Percentiles rank a stretch among this genome's conserved stretches.
These are phyloP conservation scores for Claviceps fusiformis DNA, from an alignment of 2,329 filamentous ascomycete species.

Conservation along the genomic window DNA sequence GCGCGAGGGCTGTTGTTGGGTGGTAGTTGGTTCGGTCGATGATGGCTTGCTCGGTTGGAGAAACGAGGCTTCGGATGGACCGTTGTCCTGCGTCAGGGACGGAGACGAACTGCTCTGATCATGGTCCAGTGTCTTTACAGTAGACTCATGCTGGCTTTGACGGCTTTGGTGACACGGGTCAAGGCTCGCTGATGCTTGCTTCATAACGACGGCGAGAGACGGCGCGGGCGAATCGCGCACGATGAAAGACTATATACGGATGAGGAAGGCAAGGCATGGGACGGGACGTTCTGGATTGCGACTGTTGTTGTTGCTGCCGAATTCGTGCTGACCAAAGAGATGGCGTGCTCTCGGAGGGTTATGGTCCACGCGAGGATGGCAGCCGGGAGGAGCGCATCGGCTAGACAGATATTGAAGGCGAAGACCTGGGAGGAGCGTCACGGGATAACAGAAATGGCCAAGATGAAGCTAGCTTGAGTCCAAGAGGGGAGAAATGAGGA, in stretches of 20 bases:
- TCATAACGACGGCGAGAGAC: constrained; percentile 1
- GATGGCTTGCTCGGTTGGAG: not conserved
- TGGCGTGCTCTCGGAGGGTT: constrained; percentile 3
- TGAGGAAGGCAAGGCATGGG: constrained; percentile 1
- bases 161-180: not conserved
- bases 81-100: not conserved
- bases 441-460: not conserved
- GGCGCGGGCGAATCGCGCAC: not conserved
- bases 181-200: constrained; percentile 1
- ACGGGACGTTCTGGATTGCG: not conserved
- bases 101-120: not conserved
- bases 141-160: constrained; percentile 2
- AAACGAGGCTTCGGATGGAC: not conserved
- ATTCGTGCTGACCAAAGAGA: not conserved
- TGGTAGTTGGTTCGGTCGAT: constrained; percentile 2
- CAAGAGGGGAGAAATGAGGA: not conserved
- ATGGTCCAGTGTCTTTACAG: not conserved
- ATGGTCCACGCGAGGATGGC: not conserved
- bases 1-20: constrained; percentile 17
- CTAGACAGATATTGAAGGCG: not conserved
- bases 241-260: not conserved
- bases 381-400: not conserved
- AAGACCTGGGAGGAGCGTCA: not conserved
- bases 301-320: not conserved
- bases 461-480: not conserved